Evolutionary conservation across 169 alveolate species (phyloP).

Genomic region (Plasmodium gallinaceum): DNA sequence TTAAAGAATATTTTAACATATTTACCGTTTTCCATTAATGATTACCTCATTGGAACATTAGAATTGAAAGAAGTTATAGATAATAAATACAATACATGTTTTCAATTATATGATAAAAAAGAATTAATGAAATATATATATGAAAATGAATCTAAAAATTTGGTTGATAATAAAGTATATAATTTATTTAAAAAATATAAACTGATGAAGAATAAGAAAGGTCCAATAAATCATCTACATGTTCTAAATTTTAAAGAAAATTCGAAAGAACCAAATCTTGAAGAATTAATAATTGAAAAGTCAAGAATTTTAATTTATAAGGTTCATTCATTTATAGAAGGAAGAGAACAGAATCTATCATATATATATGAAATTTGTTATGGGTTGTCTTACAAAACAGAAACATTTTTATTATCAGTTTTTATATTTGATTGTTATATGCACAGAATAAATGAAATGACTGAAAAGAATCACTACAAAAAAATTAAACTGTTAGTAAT

Average conservation of each 20-base stretch:
- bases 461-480: constrained; percentile 56
- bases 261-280: constrained; percentile 13
- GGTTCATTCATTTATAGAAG: constrained; percentile 50
- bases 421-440: constrained; percentile 68
- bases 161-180: constrained; percentile 47
- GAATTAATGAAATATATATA: constrained; percentile 52
- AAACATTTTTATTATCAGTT: constrained; percentile 52
- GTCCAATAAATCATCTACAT: constrained; percentile 37
- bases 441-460: constrained; percentile 48
- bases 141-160: constrained; percentile 47
- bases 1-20: constrained; percentile 54
- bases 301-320: constrained; percentile 63
- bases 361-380: constrained; percentile 66
- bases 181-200: constrained; percentile 43
- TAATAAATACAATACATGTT: constrained; percentile 60
- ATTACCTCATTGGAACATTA: constrained; percentile 48
- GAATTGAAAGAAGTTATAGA: constrained; percentile 60
- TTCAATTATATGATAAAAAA: constrained; percentile 55
- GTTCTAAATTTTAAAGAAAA: constrained; percentile 35
- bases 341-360: constrained; percentile 43
- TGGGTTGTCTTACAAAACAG: constrained; percentile 60
- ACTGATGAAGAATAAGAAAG: constrained; percentile 43
- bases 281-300: constrained; percentile 33
- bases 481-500: constrained; percentile 55
- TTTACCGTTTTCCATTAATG: constrained; percentile 62